These are phyloP conservation scores for Chloranthus sessilifolius DNA, from an alignment of 164 flowering plant genomes.

Conservation along the genomic window DNA sequence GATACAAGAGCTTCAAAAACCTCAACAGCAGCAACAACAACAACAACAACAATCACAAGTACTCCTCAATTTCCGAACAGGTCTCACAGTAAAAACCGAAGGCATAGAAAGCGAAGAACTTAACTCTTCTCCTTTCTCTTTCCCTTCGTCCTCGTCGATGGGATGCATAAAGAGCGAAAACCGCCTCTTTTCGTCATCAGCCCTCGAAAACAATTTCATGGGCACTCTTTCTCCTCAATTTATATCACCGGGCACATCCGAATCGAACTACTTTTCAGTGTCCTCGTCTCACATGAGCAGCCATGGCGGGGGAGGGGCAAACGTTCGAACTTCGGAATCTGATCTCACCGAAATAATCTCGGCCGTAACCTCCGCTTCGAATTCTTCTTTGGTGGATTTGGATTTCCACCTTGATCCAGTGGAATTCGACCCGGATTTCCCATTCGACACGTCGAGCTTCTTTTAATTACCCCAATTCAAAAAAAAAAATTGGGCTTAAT, in stretches of 20 bases:
- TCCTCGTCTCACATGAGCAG: constrained; percentile 29
- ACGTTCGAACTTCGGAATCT: constrained; percentile 16
- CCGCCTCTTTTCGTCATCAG: constrained; percentile 17
- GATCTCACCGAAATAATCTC: constrained; percentile 50
- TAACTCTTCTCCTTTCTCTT: constrained; percentile 26
- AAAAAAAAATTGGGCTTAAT: not conserved
- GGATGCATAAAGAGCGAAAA: constrained; percentile 14
- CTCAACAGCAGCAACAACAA: too few relatives aligned
- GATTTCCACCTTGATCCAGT: constrained; percentile 40
- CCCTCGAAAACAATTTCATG: constrained; percentile 17
- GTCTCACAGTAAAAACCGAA: constrained; percentile 34
- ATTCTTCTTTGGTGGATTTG: constrained; percentile 52
- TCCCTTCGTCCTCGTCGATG: constrained; percentile 29
- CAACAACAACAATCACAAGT: constrained; percentile 18
- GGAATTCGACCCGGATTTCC: constrained; percentile 41
- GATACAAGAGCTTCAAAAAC: too few relatives aligned
- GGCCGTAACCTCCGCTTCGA: constrained; percentile 48
- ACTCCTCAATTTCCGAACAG: constrained; percentile 26
- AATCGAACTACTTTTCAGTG: constrained; percentile 40
- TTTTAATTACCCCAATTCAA: constrained; percentile 28
- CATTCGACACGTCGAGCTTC: constrained; percentile 31
- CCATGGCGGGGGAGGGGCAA: constrained; percentile 20
- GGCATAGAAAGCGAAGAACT: constrained; percentile 29
- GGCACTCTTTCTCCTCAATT: constrained; percentile 36
- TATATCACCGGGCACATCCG: constrained; percentile 63